These are phyloP conservation scores for Sugiyamaella neomexicana DNA, from an alignment of 1,139 yeast genomes.

Conservation along the genomic window DNA sequence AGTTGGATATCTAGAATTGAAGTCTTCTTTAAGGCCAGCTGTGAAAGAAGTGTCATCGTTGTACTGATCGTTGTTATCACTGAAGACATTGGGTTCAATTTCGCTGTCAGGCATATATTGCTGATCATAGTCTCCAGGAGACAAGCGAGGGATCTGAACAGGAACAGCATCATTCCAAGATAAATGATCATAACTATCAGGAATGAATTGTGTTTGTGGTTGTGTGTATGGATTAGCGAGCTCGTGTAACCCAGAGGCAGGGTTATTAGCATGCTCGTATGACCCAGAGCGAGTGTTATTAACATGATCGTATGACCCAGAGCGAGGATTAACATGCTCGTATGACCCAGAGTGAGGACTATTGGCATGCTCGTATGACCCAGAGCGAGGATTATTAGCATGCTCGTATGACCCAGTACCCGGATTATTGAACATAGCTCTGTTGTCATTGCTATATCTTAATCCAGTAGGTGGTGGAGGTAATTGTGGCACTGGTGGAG, in stretches of 20 bases:
- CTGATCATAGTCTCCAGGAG: slow-evolving; percentile 14
- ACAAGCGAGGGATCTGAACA: slow-evolving; percentile 21
- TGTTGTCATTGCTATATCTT: neutral
- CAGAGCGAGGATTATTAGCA: too few relatives aligned
- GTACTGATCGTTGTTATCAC: slow-evolving; percentile 16
- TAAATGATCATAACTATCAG: slow-evolving; percentile 16
- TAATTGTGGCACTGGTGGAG: slow-evolving; percentile 4
- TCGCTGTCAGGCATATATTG: slow-evolving; percentile 5
- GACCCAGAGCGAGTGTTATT: too few relatives aligned
- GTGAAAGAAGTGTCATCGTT: slow-evolving; percentile 20
- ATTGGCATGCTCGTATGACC: too few relatives aligned
- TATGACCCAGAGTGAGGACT: too few relatives aligned
- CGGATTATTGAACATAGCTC: neutral
- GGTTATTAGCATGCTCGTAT: too few relatives aligned
- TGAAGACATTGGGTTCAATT: neutral
- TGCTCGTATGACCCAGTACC: neutral
- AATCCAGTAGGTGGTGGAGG: slow-evolving; percentile 4
- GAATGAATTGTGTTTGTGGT: slow-evolving; percentile 12
- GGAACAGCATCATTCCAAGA: slow-evolving; percentile 18
- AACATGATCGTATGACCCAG: too few relatives aligned
- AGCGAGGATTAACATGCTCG: too few relatives aligned
- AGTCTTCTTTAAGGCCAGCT: slow-evolving; percentile 18
- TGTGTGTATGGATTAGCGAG: neutral
- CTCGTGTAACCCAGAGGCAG: neutral
- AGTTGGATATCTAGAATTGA: slow-evolving; percentile 15